Conservation (phyloP, 2,329 filamentous ascomycete species). For the Talaromyces islandicus region DNA sequence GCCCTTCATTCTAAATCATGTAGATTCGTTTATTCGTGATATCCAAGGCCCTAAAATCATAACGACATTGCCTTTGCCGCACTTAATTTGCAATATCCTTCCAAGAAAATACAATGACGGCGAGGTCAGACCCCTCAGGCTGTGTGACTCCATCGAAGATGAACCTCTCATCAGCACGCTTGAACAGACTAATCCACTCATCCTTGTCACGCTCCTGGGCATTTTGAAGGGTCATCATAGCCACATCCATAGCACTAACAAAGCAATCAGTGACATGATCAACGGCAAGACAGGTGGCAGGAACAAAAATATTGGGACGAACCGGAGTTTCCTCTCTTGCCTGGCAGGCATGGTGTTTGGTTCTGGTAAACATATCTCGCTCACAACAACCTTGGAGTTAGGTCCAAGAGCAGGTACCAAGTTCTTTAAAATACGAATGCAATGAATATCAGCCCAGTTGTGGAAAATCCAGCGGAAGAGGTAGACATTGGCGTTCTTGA, state of each 20-base stretch:
- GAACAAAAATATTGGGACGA: neutral
- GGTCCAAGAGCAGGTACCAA: conserved; percentile 16
- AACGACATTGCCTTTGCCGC: neutral
- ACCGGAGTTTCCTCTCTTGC: neutral
- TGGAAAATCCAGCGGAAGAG: conserved; percentile 19
- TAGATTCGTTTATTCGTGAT: neutral
- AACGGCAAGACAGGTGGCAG: neutral
- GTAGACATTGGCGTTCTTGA: conserved; percentile 17
- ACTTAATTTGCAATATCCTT: neutral
- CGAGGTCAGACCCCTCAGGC: neutral
- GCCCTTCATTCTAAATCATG: neutral
- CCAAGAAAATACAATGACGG: neutral
- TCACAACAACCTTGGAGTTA: conserved; percentile 16
- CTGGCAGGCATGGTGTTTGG: conserved; percentile 12
- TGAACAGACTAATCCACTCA: conserved; percentile 23
- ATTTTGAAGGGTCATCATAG: conserved; percentile 28
- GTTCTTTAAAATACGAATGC: conserved; percentile 14
- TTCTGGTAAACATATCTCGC: conserved; percentile 20
- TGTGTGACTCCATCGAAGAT: conserved; percentile 4
- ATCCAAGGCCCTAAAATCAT: neutral
- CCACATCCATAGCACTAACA: conserved; percentile 1
- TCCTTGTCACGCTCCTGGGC: conserved; percentile 22
- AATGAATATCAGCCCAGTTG: conserved; percentile 19
- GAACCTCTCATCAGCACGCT: conserved; percentile 16
- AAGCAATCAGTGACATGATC: conserved; percentile 15